These are phyloP conservation scores for Calonectria pseudoreteaudii DNA, from an alignment of 2,329 filamentous ascomycete genomes.

Conservation along the genomic window DNA sequence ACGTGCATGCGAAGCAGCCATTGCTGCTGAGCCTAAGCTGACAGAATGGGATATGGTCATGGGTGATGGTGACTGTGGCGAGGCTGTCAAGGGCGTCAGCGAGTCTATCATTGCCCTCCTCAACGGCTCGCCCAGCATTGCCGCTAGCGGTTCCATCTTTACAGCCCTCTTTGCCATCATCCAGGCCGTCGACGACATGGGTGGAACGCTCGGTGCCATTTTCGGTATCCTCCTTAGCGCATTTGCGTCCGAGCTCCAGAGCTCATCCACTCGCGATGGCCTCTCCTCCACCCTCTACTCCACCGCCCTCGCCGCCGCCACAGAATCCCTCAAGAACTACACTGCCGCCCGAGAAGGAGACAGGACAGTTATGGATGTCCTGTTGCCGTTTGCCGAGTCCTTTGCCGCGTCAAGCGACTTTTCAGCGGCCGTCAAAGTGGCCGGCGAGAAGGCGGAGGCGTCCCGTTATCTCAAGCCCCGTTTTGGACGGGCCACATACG, in stretches of 20 bases:
- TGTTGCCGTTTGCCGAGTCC: constrained; percentile 75
- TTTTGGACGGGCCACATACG: constrained; percentile 45
- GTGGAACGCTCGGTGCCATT: constrained; percentile 50
- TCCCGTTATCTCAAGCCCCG: constrained; percentile 42
- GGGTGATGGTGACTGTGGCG: constrained; percentile 72
- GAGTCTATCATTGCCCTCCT: constrained; percentile 44
- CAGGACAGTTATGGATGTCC: constrained; percentile 77
- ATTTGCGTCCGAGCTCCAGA: constrained; percentile 58
- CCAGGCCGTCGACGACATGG: constrained; percentile 58
- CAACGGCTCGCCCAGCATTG: constrained; percentile 37
- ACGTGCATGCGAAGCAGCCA: constrained; percentile 9
- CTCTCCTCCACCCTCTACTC: constrained; percentile 32
- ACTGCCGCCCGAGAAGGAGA: constrained; percentile 44
- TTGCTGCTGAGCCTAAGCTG: constrained; percentile 17
- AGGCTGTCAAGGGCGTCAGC: constrained; percentile 45
- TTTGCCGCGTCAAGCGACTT: constrained; percentile 48
- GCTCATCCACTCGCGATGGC: constrained; percentile 23
- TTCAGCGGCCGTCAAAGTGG: constrained; percentile 25
- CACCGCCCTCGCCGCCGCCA: constrained; percentile 33
- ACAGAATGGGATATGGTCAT: constrained; percentile 59
- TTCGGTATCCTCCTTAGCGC: constrained; percentile 45
- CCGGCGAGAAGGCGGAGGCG: constrained; percentile 44
- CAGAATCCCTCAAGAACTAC: constrained; percentile 39
- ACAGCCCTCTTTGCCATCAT: constrained; percentile 54
- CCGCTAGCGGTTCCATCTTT: constrained; percentile 47